These are phyloP conservation scores for Suillus fuscotomentosus DNA, from an alignment of 768 basidiomycete genomes.

Conservation along the genomic window DNA sequence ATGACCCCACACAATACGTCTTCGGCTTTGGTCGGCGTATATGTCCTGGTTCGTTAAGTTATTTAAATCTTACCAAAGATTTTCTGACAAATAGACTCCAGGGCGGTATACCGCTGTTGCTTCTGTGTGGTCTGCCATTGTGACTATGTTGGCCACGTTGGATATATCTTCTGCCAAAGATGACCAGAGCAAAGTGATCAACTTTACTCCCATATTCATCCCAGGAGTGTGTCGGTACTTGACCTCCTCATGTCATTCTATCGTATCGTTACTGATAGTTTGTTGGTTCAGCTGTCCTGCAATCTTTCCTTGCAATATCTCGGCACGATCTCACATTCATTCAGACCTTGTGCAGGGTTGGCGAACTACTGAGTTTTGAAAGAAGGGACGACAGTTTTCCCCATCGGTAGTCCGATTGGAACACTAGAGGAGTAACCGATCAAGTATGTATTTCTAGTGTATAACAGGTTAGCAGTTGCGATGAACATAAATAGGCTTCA, in stretches of 20 bases:
- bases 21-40: conserved; percentile 11
- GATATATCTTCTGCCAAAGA: conserved; percentile 1
- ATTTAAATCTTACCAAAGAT: neutral
- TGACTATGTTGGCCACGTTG: conserved; percentile 15
- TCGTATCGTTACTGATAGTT: neutral
- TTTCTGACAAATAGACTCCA: neutral
- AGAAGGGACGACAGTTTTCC: neutral
- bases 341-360: neutral
- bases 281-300: neutral
- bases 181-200: conserved; percentile 4
- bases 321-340: neutral
- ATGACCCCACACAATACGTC: conserved; percentile 8
- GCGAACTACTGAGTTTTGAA: neutral
- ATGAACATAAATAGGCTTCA: neutral
- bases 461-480: neutral
- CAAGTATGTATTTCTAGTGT: neutral
- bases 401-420: neutral
- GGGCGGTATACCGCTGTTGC: conserved; percentile 21
- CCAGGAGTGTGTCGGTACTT: neutral
- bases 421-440: neutral
- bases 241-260: neutral
- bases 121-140: conserved; percentile 19
- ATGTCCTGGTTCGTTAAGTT: conserved; percentile 1
- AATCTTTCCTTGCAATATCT: neutral
- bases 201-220: conserved; percentile 1